Evolutionary conservation across 192 early-diverging fungal species (phyloP).

Genomic region (Coemansia sp.): DNA sequence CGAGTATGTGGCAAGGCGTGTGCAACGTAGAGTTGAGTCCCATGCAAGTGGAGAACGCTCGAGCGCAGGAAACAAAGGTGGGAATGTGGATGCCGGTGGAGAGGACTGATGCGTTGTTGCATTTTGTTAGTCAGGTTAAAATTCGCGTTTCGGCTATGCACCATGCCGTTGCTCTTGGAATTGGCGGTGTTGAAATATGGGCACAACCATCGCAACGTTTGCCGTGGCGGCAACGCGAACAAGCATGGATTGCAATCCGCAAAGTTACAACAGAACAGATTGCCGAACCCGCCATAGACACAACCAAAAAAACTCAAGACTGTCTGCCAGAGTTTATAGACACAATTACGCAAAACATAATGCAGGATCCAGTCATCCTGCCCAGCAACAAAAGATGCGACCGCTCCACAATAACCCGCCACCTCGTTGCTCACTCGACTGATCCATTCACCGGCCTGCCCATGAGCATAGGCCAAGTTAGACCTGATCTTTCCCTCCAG

Average conservation of each 20-base stretch:
- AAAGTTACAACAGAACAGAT: neutral
- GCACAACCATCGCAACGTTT: constrained; percentile 32
- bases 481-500: constrained; percentile 21
- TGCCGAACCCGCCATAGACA: neutral
- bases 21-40: constrained; percentile 18
- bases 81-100: constrained; percentile 11
- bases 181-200: constrained; percentile 22
- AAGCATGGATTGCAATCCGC: constrained; percentile 5
- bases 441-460: constrained; percentile 40
- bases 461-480: constrained; percentile 2
- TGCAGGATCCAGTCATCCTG: constrained; percentile 30
- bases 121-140: constrained; percentile 11
- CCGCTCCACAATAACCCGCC: constrained; percentile 29
- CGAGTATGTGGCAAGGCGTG: neutral
- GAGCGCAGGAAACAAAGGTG: neutral
- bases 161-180: constrained; percentile 8
- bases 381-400: constrained; percentile 20
- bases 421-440: constrained; percentile 10
- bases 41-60: neutral
- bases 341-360: constrained; percentile 20
- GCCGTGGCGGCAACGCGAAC: constrained; percentile 5
- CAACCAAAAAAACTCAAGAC: neutral
- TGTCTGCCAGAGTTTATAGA: constrained; percentile 35
- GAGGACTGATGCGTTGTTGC: neutral
- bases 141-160: constrained; percentile 22